Percentiles rank a stretch among this genome's conserved stretches.
Conservation (phyloP, 2,329 filamentous ascomycete species). For the Colletotrichum godetiae region DNA sequence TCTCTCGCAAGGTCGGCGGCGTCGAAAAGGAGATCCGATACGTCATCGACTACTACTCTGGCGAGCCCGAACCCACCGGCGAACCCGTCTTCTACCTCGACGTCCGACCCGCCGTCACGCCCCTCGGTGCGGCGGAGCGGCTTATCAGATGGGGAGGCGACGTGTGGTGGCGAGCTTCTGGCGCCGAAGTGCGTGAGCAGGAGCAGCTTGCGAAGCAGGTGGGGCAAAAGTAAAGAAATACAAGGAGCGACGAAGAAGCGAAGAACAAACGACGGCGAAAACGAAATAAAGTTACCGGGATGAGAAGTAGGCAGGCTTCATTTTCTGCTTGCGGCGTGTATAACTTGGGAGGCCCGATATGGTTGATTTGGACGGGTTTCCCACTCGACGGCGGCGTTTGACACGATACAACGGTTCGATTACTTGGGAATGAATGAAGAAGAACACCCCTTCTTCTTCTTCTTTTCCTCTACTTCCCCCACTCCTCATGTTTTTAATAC, state of each 20-base stretch:
- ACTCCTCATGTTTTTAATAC: slow-evolving; percentile 13
- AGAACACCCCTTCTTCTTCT: slow-evolving; percentile 8
- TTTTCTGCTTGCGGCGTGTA: slow-evolving; percentile 1
- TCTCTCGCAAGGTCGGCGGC: slow-evolving; percentile 77
- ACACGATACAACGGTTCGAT: slow-evolving; percentile 1
- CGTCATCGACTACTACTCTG: slow-evolving; percentile 96
- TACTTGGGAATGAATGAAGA: not conserved
- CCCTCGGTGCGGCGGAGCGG: slow-evolving; percentile 82
- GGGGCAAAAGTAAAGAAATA: not conserved
- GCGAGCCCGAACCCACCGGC: slow-evolving; percentile 81
- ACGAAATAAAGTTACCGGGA: not conserved
- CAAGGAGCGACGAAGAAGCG: not conserved
- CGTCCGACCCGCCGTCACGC: slow-evolving; percentile 88
- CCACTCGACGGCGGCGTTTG: slow-evolving; percentile 25
- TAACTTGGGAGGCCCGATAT: not conserved
- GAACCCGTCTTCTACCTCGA: slow-evolving; percentile 97
- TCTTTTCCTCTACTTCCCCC: slow-evolving; percentile 14
- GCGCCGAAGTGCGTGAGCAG: slow-evolving; percentile 71
- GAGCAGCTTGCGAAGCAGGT: slow-evolving; percentile 22
- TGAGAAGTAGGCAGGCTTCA: not conserved
- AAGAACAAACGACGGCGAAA: not conserved
- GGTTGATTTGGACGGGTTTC: not conserved
- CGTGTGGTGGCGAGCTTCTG: slow-evolving; percentile 91
- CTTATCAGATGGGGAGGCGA: slow-evolving; percentile 91
- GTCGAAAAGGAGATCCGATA: slow-evolving; percentile 85